Percentiles rank a stretch among this genome's conserved stretches.
Evolutionary conservation across 805 yeast genomes (phyloP).

Genomic region (Nematodospora valgi): DNA sequence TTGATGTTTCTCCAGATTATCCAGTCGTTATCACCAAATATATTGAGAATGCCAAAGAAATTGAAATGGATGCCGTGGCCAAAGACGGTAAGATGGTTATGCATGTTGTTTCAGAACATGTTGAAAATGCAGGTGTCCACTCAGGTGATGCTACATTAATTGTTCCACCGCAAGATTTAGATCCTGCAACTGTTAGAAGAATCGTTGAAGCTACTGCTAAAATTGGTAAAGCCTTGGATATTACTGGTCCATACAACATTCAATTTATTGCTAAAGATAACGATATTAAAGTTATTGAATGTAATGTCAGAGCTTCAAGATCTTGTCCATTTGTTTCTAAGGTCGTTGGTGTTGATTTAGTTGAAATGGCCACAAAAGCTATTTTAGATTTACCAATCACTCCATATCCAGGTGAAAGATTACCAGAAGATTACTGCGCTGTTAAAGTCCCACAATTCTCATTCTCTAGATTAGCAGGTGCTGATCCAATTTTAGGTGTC

Average conservation of each 20-base stretch:
- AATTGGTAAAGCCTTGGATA: conserved; percentile 90
- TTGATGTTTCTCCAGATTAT: conserved; percentile 94
- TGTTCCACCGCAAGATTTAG: conserved; percentile 95
- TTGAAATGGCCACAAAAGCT: conserved; percentile 96
- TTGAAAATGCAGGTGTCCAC: conserved; percentile 98
- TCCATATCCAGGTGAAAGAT: conserved; percentile 85
- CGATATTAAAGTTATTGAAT: conserved; percentile 95
- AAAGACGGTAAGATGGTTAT: conserved; percentile 88
- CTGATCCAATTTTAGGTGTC: conserved; percentile 97
- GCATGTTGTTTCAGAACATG: conserved; percentile 98
- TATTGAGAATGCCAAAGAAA: conserved; percentile 95
- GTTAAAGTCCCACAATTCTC: conserved; percentile 95
- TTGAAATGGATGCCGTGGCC: conserved; percentile 99
- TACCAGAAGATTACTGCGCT: conserved; percentile 87
- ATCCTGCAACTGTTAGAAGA: conserved; percentile 84
- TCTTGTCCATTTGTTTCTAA: conserved; percentile 98
- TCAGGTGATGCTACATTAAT: conserved; percentile 98
- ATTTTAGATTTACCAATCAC: conserved; percentile 82
- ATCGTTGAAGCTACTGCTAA: conserved; percentile 95
- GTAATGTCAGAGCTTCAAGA: conserved; percentile 99
- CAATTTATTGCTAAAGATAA: conserved; percentile 95
- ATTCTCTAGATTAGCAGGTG: conserved; percentile 97
- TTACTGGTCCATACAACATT: conserved; percentile 96
- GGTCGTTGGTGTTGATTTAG: conserved; percentile 93
- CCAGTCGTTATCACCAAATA: conserved; percentile 97